These are phyloP conservation scores for Penicillium sp. DNA, from an alignment of 2,329 filamentous ascomycete genomes.

Conservation along the genomic window DNA sequence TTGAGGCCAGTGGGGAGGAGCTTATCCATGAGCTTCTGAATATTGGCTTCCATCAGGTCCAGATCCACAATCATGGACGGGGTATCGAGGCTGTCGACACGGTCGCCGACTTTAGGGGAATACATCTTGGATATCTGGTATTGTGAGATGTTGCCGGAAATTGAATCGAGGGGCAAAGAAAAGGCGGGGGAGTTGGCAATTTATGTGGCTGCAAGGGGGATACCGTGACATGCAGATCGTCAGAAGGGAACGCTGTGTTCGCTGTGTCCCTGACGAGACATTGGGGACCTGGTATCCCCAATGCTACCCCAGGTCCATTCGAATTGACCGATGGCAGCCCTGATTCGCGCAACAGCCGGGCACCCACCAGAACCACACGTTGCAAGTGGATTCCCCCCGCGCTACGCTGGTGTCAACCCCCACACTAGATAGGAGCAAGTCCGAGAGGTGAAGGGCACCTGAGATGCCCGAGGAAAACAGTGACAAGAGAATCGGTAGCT, in stretches of 20 bases:
- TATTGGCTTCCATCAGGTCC: slow-evolving; percentile 57
- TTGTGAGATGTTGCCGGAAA: background rate
- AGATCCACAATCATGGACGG: slow-evolving; percentile 62
- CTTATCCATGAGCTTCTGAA: slow-evolving; percentile 50
- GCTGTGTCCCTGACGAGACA: background rate
- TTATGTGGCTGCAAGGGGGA: no score
- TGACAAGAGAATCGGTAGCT: no score
- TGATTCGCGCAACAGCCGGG: background rate
- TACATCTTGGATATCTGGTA: slow-evolving; percentile 34
- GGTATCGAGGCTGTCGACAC: slow-evolving; percentile 54
- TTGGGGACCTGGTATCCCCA: background rate
- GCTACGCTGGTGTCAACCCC: background rate
- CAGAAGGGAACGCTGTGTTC: background rate
- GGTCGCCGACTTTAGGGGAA: slow-evolving; percentile 48
- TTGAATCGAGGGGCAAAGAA: background rate
- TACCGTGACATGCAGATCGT: slow-evolving; percentile 1
- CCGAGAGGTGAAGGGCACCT: background rate
- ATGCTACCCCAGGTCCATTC: slow-evolving; percentile 1
- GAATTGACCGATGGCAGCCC: background rate
- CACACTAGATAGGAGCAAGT: background rate
- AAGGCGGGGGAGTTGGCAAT: background rate
- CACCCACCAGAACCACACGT: background rate
- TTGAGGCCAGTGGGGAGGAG: slow-evolving; percentile 52
- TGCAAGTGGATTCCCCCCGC: background rate
- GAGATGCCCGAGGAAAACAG: slow-evolving; percentile 1